phyloP scores from a whole-genome alignment of 768 basidiomycete genomes.

The Tulasnella sp. region DNA sequence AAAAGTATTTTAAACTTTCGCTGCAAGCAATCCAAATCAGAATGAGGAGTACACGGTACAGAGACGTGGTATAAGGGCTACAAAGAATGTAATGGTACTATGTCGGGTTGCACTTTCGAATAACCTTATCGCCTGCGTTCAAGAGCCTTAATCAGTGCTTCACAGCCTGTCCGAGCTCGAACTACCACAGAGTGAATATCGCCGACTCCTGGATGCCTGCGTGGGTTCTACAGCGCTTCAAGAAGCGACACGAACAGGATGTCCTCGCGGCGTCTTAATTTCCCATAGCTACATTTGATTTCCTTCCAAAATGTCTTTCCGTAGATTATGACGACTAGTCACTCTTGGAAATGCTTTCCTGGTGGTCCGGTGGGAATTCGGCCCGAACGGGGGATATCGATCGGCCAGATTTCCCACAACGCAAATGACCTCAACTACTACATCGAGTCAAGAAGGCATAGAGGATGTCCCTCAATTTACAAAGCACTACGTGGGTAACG shows the following conservation, averaged over 20 bases:
- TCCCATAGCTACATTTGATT: no score
- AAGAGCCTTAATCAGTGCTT: not conserved
- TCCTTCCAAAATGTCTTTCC: no score
- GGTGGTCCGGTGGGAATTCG: no score
- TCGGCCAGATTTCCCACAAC: no score
- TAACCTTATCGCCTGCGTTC: not conserved
- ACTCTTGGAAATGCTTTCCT: no score
- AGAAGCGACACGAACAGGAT: not conserved
- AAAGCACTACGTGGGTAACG: no score
- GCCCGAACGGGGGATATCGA: no score
- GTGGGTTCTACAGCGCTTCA: not conserved
- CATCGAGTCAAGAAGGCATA: no score
- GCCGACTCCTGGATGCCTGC: not conserved
- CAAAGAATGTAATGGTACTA: not conserved
- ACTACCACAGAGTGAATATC: not conserved
- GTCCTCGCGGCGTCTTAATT: no score
- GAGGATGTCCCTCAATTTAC: no score
- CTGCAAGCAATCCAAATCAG: not conserved
- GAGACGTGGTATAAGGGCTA: not conserved
- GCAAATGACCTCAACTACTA: no score
- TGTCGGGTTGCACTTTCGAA: not conserved
- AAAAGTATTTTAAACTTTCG: not conserved
- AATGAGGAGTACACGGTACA: not conserved
- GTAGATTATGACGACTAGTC: no score
- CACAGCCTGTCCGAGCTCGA: not conserved